Evolutionary conservation across 2,329 filamentous ascomycete species (phyloP).

Genomic region (Xylariales sp.): DNA sequence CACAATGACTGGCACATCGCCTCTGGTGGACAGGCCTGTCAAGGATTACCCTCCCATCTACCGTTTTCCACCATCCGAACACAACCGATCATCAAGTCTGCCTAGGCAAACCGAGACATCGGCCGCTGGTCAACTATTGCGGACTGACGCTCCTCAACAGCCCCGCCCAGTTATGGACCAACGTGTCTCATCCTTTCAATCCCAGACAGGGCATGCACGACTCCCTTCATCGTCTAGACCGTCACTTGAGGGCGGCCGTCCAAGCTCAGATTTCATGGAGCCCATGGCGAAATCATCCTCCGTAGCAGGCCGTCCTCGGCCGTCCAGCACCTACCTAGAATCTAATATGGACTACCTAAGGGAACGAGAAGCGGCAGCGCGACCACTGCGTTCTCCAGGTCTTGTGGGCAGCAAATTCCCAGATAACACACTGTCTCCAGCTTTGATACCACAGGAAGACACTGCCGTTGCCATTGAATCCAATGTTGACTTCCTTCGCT

Average conservation of each 20-base stretch:
- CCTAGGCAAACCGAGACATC: slow-evolving; percentile 28
- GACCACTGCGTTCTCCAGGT: slow-evolving; percentile 32
- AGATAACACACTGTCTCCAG: slow-evolving; percentile 38
- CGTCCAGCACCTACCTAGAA: slow-evolving; percentile 77
- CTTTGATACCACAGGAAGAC: slow-evolving; percentile 47
- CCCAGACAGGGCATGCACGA: slow-evolving; percentile 29
- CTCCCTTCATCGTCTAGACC: slow-evolving; percentile 54
- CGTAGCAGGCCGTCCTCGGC: slow-evolving; percentile 54
- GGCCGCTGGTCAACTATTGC: slow-evolving; percentile 16
- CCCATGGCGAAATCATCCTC: slow-evolving; percentile 57
- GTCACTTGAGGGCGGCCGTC: slow-evolving; percentile 67
- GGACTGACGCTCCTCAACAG: slow-evolving; percentile 19
- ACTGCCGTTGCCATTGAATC: slow-evolving; percentile 68
- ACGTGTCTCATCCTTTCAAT: slow-evolving; percentile 29
- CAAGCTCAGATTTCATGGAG: slow-evolving; percentile 58
- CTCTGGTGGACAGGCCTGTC: slow-evolving; percentile 41
- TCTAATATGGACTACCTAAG: slow-evolving; percentile 78
- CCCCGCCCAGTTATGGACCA: slow-evolving; percentile 21
- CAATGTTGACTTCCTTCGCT: slow-evolving; percentile 77
- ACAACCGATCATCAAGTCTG: slow-evolving; percentile 34
- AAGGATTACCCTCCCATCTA: slow-evolving; percentile 34
- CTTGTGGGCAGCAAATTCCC: slow-evolving; percentile 28
- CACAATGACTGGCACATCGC: slow-evolving; percentile 68
- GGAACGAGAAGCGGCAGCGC: slow-evolving; percentile 61
- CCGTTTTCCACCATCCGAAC: slow-evolving; percentile 36